phyloP scores from a whole-genome alignment of 225 moss, liverwort and hornwort genomes.

The Physcomitrium patens region DNA sequence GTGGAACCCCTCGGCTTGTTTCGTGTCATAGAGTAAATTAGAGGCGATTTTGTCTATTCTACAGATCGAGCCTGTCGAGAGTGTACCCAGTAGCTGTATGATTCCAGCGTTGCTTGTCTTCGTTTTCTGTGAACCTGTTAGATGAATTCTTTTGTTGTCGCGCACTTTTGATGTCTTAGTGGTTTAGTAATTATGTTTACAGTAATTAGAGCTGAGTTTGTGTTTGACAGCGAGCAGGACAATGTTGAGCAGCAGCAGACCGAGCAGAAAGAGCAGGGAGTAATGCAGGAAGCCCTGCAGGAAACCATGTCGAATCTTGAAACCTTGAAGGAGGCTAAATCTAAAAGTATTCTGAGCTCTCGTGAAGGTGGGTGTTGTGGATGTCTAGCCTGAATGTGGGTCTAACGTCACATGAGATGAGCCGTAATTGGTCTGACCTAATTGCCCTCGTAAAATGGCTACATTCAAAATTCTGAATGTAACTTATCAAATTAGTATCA shows the following conservation, averaged over 20 bases:
- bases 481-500: no score
- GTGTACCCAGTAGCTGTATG: no score
- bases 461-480: no score
- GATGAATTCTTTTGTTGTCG: background rate
- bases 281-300: conserved; percentile 40
- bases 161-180: conserved; percentile 10
- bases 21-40: no score
- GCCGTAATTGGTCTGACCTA: no score
- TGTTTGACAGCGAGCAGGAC: conserved; percentile 63
- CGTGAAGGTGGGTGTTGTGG: conserved; percentile 44
- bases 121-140: background rate
- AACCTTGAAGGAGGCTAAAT: background rate
- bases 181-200: conserved; percentile 39
- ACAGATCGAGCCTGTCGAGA: no score
- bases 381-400: background rate
- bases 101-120: background rate
- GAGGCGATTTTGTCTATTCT: no score
- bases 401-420: background rate
- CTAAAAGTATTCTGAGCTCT: conserved; percentile 25
- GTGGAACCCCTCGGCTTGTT: no score
- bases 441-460: no score
- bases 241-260: conserved; percentile 50
- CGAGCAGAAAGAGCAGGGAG: conserved; percentile 40
- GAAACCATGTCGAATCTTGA: conserved; percentile 35
- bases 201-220: conserved; percentile 57